Percentiles rank a stretch among this genome's conserved stretches.
Evolutionary conservation across 495 filamentous ascomycete genomes (phyloP).

Genomic region (Penicillium cataractarum): DNA sequence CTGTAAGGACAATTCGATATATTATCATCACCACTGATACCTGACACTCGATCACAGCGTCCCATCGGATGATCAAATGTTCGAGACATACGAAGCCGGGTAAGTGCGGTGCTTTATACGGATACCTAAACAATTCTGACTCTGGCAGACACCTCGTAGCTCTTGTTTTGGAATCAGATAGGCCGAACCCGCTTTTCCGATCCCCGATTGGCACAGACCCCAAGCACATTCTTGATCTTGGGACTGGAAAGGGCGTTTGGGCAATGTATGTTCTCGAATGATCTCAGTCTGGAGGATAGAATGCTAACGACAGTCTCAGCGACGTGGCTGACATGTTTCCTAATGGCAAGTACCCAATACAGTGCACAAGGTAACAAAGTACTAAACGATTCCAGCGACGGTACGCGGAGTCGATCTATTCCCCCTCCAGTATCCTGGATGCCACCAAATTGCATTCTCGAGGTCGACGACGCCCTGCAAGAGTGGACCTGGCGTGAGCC

Average conservation of each 20-base stretch:
- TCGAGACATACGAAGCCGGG: constrained; percentile 7
- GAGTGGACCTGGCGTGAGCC: constrained; percentile 31
- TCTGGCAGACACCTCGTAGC: neutral
- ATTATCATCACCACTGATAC: neutral
- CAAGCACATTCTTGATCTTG: constrained; percentile 5
- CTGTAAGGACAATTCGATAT: neutral
- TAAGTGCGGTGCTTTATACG: neutral
- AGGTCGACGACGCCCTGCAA: constrained; percentile 32
- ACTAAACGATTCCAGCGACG: constrained; percentile 15
- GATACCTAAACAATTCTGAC: neutral
- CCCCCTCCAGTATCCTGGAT: constrained; percentile 29
- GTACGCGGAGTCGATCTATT: constrained; percentile 26
- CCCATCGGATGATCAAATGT: constrained; percentile 13
- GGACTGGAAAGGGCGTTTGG: constrained; percentile 11
- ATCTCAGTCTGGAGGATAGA: neutral
- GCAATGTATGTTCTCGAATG: constrained; percentile 2
- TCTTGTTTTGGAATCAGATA: constrained; percentile 8
- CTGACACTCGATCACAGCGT: neutral
- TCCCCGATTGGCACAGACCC: constrained; percentile 2
- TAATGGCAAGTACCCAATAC: constrained; percentile 1
- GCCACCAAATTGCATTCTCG: constrained; percentile 37
- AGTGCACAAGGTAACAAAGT: neutral
- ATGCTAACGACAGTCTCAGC: neutral
- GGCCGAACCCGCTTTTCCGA: constrained; percentile 5
- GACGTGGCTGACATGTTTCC: constrained; percentile 12